A percentile compares a stretch with the other conserved stretches of the same genome.
These are phyloP conservation scores for Lolium multiflorum DNA, from an alignment of 176 grass and related monocot genomes.

Conservation along the genomic window DNA sequence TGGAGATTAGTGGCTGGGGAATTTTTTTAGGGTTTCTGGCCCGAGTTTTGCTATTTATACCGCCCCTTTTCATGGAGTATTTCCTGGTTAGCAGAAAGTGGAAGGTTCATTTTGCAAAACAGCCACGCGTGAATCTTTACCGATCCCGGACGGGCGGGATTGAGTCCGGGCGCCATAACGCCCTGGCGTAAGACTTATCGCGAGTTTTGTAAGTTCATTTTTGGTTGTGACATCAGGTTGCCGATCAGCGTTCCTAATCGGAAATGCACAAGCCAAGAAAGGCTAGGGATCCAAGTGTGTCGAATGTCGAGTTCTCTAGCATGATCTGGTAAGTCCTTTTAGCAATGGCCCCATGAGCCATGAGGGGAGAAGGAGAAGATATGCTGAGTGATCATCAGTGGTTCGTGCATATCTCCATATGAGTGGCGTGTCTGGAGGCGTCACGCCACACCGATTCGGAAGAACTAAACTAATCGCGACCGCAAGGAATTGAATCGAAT, in stretches of 20 bases:
- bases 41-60: no score
- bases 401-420: slow-evolving; percentile 3
- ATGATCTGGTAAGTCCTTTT: slow-evolving; percentile 19
- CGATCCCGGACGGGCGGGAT: no score
- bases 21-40: no score
- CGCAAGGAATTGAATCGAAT: neutral
- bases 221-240: neutral
- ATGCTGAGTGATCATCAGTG: neutral
- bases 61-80: no score
- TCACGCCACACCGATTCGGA: slow-evolving; percentile 11
- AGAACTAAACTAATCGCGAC: neutral
- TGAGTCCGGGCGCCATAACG: no score
- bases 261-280: neutral
- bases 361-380: no score
- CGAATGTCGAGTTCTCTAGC: slow-evolving; percentile 1
- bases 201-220: no score
- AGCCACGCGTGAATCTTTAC: no score
- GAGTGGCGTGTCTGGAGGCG: slow-evolving; percentile 24
- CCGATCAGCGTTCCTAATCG: neutral
- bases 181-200: no score
- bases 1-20: no score
- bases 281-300: neutral
- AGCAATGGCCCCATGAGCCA: neutral
- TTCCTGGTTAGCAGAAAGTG: no score
- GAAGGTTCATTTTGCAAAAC: no score